These are phyloP conservation scores for Atkinsonella hypoxylon DNA, from an alignment of 2,329 filamentous ascomycete species.

Conservation along the genomic window DNA sequence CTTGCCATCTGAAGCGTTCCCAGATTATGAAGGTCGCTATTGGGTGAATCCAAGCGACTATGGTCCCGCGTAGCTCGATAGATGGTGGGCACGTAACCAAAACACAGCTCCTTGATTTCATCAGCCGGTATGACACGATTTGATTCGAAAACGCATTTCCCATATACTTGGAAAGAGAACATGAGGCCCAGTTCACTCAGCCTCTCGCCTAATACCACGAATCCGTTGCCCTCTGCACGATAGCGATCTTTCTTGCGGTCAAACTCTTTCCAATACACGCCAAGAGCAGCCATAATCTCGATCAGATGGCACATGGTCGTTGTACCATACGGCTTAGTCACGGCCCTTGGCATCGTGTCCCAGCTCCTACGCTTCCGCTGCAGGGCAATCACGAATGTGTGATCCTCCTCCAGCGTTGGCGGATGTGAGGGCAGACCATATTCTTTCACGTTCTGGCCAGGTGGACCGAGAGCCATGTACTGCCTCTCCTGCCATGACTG, in stretches of 20 bases:
- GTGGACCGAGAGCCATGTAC: constrained; percentile 15
- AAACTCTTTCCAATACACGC: constrained; percentile 48
- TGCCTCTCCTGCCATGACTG: constrained; percentile 31
- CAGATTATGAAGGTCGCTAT: constrained; percentile 29
- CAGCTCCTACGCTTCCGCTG: constrained; percentile 36
- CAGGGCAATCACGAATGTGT: constrained; percentile 33
- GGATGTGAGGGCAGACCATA: constrained; percentile 14
- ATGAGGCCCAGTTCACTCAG: constrained; percentile 39
- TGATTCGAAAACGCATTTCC: constrained; percentile 33
- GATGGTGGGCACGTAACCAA: constrained; percentile 43
- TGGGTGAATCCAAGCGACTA: constrained; percentile 25
- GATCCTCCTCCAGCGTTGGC: constrained; percentile 17
- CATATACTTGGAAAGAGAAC: constrained; percentile 41
- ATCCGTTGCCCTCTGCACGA: constrained; percentile 44
- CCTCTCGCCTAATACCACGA: constrained; percentile 34
- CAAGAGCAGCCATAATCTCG: constrained; percentile 41
- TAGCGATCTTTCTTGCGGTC: constrained; percentile 38
- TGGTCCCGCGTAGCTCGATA: constrained; percentile 29
- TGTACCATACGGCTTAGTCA: constrained; percentile 39
- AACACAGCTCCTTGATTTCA: constrained; percentile 41
- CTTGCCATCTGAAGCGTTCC: constrained; percentile 36
- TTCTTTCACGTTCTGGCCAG: constrained; percentile 6
- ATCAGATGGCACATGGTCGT: constrained; percentile 44
- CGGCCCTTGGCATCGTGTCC: constrained; percentile 37
- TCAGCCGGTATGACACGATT: constrained; percentile 42